A percentile compares a stretch with the other conserved stretches of the same genome.
phyloP scores from a whole-genome alignment of 2,329 filamentous ascomycete genomes.

The Neophaeococcomyces aloes region DNA sequence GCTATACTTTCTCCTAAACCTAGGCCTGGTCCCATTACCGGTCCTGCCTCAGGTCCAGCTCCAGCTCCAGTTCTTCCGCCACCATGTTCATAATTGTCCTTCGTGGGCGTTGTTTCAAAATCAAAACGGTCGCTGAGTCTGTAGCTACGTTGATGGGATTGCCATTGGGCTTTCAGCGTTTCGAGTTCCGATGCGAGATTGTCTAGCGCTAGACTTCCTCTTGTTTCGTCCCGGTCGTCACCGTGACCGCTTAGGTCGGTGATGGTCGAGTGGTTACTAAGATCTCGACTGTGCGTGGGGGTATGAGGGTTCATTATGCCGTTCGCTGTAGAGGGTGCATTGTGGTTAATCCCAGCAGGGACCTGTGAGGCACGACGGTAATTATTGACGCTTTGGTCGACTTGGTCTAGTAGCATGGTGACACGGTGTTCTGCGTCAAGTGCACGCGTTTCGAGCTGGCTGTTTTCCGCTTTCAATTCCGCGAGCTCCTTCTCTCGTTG shows the following conservation, averaged over 20 bases:
- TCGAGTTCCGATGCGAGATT: slow-evolving; percentile 88
- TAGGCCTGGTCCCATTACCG: slow-evolving; percentile 14
- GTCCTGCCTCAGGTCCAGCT: too few species aligned
- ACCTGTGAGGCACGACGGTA: slow-evolving; percentile 66
- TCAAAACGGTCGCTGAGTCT: slow-evolving; percentile 82
- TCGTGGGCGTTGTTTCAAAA: slow-evolving; percentile 54
- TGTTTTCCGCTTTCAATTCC: slow-evolving; percentile 72
- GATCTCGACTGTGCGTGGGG: neutral
- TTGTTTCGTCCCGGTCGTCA: slow-evolving; percentile 32
- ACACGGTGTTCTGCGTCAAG: slow-evolving; percentile 89
- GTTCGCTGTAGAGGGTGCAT: neutral
- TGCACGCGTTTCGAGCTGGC: slow-evolving; percentile 68
- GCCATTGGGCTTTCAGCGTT: slow-evolving; percentile 81
- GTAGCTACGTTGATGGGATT: slow-evolving; percentile 91
- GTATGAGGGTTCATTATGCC: neutral
- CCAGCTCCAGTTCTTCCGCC: too few species aligned
- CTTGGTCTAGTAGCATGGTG: slow-evolving; percentile 82
- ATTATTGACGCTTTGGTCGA: slow-evolving; percentile 85
- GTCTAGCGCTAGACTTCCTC: slow-evolving; percentile 66
- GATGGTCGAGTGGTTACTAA: slow-evolving; percentile 26
- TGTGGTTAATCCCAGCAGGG: slow-evolving; percentile 22
- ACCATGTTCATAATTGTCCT: slow-evolving; percentile 33
- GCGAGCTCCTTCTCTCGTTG: slow-evolving; percentile 61
- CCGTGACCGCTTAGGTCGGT: slow-evolving; percentile 33
- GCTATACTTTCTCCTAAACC: slow-evolving; percentile 60